Evolutionary conservation across 768 basidiomycete genomes (phyloP), one percentile per base, ranked within the genome.

Genomic region (Termitomyces sp.): DNA sequence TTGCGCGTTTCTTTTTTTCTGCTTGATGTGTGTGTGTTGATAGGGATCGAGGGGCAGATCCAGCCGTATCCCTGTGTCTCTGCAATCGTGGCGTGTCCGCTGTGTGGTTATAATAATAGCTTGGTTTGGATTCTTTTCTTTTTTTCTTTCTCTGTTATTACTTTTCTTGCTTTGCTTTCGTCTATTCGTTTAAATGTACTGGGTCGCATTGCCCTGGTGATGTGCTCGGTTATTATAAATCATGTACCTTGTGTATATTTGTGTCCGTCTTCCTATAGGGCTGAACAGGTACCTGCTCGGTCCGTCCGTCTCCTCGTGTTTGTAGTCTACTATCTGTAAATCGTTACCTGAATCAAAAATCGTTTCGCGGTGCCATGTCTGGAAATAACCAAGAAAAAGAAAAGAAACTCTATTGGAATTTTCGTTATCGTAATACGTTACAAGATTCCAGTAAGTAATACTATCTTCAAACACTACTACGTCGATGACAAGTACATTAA

Each of bases 1-100:
- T 42, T 22, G 34, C 37, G 13, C 6, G 29, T 29, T 29, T 29
- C 6, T 29, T 29, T 29, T 29, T 29, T 13, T 41, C 44, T 36
- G 24, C 12, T 51, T 3, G 46, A 24, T 41, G 7, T 8, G 8
- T 42, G n/a, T 54, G 53, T 33, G 56, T 50, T 51, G n/a, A n/a
- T n/a, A 66, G 61, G 59, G 54, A 31, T 56, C 60, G n/a, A 59
- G 59, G 51, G 57, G 60, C 18, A 54, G 16, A 56, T 63, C 53
- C 55, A 48, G 45, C 4, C 55, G 26, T 66, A 60, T 54, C 24
- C n/a, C 59, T 39, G 63, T 60, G 20, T 31, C 63, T 31, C 59
- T 61, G 20, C 61, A 59, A 16, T 5, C 59, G 26, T 63, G 50
- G 56, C 31, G 18, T 37, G 15, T n/a, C n/a, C n/a, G n/a, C n/a